Evolutionary conservation across 1,284 basidiomycete species (phyloP).

Genomic region (Ustilago bromivora): DNA sequence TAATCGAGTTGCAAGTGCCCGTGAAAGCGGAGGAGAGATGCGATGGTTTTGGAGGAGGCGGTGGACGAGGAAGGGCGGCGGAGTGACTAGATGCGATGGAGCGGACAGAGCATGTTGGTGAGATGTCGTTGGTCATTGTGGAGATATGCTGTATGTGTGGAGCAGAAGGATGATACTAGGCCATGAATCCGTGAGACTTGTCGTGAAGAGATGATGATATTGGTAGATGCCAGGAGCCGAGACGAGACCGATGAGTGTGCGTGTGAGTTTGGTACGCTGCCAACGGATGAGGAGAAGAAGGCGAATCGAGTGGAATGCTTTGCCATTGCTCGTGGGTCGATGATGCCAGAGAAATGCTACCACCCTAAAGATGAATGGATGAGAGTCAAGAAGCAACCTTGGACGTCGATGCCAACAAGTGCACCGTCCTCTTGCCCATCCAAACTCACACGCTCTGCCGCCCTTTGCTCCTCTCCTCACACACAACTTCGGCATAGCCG

Average conservation of each 20-base stretch:
- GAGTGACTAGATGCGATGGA: constrained; percentile 30
- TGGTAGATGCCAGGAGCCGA: neutral
- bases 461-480: neutral
- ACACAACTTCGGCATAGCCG: constrained; percentile 2
- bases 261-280: neutral
- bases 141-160: neutral
- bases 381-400: neutral
- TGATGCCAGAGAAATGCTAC: neutral
- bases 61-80: constrained; percentile 42
- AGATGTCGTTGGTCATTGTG: constrained; percentile 13
- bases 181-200: neutral
- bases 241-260: neutral
- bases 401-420: neutral
- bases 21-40: constrained; percentile 57
- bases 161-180: too few relatives aligned
- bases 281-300: neutral
- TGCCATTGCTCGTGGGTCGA: neutral
- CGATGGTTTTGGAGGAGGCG: constrained; percentile 55
- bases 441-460: neutral
- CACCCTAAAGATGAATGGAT: neutral
- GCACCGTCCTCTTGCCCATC: neutral
- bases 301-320: neutral
- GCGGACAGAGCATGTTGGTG: constrained; percentile 25
- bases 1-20: constrained; percentile 59
- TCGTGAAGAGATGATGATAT: neutral